A percentile compares a stretch with the other conserved stretches of the same genome.
Conservation (phyloP, 2,329 filamentous ascomycete genomes). For the Cladorrhinum sp. region DNA sequence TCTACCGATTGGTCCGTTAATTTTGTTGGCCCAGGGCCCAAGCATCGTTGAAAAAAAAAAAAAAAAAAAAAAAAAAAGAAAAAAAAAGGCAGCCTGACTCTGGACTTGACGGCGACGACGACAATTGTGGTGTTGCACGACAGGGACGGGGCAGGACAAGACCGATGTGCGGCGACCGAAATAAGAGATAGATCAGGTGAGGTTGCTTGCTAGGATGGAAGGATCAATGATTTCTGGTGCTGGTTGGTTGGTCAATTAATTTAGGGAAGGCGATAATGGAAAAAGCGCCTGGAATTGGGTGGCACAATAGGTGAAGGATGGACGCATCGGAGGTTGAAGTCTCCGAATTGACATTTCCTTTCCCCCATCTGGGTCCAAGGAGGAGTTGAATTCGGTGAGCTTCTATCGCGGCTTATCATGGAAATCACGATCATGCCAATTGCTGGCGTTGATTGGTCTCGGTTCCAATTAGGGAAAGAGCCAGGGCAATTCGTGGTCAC, state of each 20-base stretch:
- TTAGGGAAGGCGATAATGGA: too few relatives aligned
- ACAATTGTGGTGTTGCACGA: neutral
- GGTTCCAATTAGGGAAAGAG: neutral
- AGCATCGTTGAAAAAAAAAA: too few relatives aligned
- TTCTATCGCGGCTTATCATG: too few relatives aligned
- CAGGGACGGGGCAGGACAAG: neutral
- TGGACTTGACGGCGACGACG: neutral
- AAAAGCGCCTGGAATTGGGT: too few relatives aligned
- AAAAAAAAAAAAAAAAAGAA: too few relatives aligned
- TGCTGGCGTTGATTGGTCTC: neutral
- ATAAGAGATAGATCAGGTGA: neutral
- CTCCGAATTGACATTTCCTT: neutral
- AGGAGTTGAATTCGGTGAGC: too few relatives aligned
- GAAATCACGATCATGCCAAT: neutral
- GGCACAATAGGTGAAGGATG: neutral
- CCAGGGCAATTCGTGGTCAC: neutral
- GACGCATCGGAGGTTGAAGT: neutral
- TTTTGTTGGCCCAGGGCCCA: neutral
- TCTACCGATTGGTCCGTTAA: conserved; percentile 5
- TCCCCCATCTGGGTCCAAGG: too few relatives aligned
- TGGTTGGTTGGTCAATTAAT: neutral
- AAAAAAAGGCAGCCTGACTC: neutral
- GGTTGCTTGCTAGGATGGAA: neutral
- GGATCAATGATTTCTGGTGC: neutral
- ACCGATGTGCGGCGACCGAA: neutral